These are phyloP conservation scores for Sodiomyces alkalinus DNA, from an alignment of 2,329 filamentous ascomycete species.

Conservation along the genomic window DNA sequence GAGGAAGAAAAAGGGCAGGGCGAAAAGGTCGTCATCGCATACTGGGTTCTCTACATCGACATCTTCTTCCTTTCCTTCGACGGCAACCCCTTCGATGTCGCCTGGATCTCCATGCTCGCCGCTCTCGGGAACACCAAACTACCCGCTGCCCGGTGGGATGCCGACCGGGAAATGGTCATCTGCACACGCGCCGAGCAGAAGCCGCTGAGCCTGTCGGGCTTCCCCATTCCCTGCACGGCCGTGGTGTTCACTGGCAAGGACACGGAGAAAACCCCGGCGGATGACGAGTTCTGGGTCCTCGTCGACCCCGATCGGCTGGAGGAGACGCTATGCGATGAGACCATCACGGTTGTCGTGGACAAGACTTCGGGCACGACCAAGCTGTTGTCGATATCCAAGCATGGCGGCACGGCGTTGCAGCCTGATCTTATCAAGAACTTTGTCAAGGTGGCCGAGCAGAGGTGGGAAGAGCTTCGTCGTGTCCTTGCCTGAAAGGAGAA, in stretches of 20 bases:
- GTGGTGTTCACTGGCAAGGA: conserved; percentile 59
- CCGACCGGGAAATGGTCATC: conserved; percentile 62
- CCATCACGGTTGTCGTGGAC: conserved; percentile 72
- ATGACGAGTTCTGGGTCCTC: conserved; percentile 55
- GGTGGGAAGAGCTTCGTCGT: conserved; percentile 42
- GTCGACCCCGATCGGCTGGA: conserved; percentile 84
- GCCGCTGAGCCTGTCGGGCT: conserved; percentile 42
- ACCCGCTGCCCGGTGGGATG: conserved; percentile 69
- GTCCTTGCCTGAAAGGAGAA: conserved; percentile 23
- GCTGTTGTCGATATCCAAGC: conserved; percentile 66
- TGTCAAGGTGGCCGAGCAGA: conserved; percentile 40
- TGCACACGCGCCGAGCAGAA: conserved; percentile 48
- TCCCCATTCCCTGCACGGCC: conserved; percentile 66
- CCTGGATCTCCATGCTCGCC: conserved; percentile 72
- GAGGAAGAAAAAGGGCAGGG: conserved; percentile 9
- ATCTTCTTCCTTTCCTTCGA: conserved; percentile 89
- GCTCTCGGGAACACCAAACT: conserved; percentile 66
- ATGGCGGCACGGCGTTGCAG: conserved; percentile 58
- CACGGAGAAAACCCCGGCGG: conserved; percentile 24
- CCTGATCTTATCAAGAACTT: conserved; percentile 45
- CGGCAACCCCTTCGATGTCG: conserved; percentile 81
- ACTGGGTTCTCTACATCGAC: conserved; percentile 92
- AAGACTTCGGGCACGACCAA: conserved; percentile 32
- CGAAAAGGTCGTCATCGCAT: conserved; percentile 50
- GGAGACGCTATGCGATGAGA: conserved; percentile 71